Evolutionary conservation across 1,284 basidiomycete genomes (phyloP).

Genomic region (Vanrija humicola): DNA sequence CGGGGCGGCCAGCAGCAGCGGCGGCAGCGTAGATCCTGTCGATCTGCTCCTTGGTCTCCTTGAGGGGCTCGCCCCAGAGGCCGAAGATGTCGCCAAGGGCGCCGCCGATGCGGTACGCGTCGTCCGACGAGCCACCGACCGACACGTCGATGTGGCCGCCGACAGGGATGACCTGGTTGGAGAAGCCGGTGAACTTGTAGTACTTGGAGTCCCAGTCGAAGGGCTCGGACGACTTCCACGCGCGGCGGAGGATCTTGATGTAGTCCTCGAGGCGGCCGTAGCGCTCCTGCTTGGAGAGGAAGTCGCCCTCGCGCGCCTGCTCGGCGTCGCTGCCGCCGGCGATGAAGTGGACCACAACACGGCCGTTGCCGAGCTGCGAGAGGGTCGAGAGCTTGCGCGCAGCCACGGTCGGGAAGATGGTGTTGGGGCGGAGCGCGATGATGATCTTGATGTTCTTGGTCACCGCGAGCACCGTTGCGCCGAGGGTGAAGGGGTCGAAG

Average conservation of each 20-base stretch:
- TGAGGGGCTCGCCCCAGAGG: constrained; percentile 36
- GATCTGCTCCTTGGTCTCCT: constrained; percentile 39
- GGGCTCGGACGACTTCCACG: constrained; percentile 25
- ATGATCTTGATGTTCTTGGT: constrained; percentile 31
- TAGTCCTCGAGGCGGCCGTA: constrained; percentile 34
- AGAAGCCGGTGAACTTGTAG: constrained; percentile 32
- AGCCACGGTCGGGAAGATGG: constrained; percentile 34
- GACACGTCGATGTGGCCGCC: constrained; percentile 24
- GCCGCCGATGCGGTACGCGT: constrained; percentile 36
- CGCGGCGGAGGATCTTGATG: constrained; percentile 32
- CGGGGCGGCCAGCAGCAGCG: constrained; percentile 26
- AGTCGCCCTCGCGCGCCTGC: constrained; percentile 32
- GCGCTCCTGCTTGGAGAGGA: constrained; percentile 27
- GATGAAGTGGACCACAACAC: constrained; percentile 35
- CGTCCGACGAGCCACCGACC: constrained; percentile 31
- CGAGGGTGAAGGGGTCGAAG: constrained; percentile 35
- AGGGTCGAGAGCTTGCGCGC: constrained; percentile 32
- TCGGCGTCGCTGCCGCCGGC: constrained; percentile 32
- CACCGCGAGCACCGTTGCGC: constrained; percentile 22
- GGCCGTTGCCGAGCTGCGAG: constrained; percentile 24
- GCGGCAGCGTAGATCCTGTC: constrained; percentile 33
- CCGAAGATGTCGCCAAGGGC: constrained; percentile 34
- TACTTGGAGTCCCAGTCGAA: constrained; percentile 36
- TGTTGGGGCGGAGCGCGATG: constrained; percentile 33
- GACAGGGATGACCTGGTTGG: constrained; percentile 24